Evolutionary conservation across 192 early-diverging fungal species (phyloP).

Genomic region (Mortierella alpina): DNA sequence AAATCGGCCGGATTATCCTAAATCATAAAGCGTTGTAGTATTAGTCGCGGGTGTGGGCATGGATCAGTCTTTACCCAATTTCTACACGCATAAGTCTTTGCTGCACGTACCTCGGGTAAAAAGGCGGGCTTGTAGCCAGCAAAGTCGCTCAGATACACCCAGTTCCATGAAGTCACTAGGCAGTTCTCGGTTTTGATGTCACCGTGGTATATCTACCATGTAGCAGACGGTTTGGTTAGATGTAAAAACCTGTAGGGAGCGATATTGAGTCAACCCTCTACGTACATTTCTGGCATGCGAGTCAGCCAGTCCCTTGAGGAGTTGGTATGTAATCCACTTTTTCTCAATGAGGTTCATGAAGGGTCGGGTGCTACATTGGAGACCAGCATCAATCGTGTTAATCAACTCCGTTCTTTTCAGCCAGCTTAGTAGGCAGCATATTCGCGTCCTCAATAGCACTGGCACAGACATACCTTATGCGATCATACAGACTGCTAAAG

Average conservation of each 20-base stretch:
- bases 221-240: not conserved
- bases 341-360: conserved; percentile 90
- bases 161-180: conserved; percentile 95
- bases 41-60: not conserved
- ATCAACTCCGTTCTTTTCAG: not conserved
- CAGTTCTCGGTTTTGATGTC: conserved; percentile 98
- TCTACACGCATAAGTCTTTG: not conserved
- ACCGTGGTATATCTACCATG: conserved; percentile 83
- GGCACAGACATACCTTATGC: conserved; percentile 72
- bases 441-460: not conserved
- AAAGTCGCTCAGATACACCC: conserved; percentile 92
- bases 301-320: conserved; percentile 83
- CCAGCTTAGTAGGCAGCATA: too few species aligned
- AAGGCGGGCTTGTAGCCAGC: conserved; percentile 92
- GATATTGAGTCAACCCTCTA: not conserved
- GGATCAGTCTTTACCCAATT: not conserved
- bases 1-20: conserved; percentile 96
- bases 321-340: conserved; percentile 94
- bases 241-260: not conserved
- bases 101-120: conserved; percentile 78
- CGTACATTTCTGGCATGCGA: conserved; percentile 72
- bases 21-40: too few species aligned
- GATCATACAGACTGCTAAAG: conserved; percentile 95
- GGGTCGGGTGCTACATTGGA: conserved; percentile 81
- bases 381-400: not conserved